Evolutionary conservation across 2,329 filamentous ascomycete species (phyloP).

Genomic region (Aureobasidium sp.): DNA sequence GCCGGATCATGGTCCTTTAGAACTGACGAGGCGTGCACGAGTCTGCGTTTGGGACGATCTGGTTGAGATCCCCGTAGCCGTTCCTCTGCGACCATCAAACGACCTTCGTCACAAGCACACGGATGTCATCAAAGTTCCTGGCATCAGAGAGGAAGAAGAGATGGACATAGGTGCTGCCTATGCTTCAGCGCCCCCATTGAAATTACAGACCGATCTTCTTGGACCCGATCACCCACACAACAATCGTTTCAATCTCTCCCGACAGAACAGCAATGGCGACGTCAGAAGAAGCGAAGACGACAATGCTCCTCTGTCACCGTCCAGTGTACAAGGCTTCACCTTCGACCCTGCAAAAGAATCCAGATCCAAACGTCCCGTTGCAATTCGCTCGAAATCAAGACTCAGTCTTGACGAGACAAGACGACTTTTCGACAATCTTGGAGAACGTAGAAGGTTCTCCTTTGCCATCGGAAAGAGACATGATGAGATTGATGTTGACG

Average conservation of each 20-base stretch:
- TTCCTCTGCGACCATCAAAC: slow-evolving; percentile 74
- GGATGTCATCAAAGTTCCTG: slow-evolving; percentile 13
- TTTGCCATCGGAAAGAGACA: slow-evolving; percentile 21
- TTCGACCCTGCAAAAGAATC: slow-evolving; percentile 16
- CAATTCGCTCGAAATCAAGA: slow-evolving; percentile 23
- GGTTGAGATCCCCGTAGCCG: slow-evolving; percentile 89
- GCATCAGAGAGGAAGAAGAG: slow-evolving; percentile 61
- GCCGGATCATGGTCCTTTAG: slow-evolving; percentile 85
- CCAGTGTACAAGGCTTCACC: slow-evolving; percentile 25
- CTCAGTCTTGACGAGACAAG: slow-evolving; percentile 35
- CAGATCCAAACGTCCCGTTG: slow-evolving; percentile 16
- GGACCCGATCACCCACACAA: slow-evolving; percentile 30
- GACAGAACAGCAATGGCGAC: slow-evolving; percentile 36
- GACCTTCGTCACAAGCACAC: slow-evolving; percentile 62
- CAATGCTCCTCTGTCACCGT: slow-evolving; percentile 24
- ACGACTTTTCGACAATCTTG: slow-evolving; percentile 19
- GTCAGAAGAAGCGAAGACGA: slow-evolving; percentile 19
- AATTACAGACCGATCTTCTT: slow-evolving; percentile 57
- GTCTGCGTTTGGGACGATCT: slow-evolving; percentile 98
- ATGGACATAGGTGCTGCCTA: slow-evolving; percentile 79
- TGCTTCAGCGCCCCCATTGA: slow-evolving; percentile 43
- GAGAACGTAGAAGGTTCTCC: slow-evolving; percentile 18
- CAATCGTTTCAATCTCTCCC: slow-evolving; percentile 41
- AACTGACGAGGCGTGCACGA: slow-evolving; percentile 79
- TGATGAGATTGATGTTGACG: slow-evolving; percentile 34